phyloP scores from a whole-genome alignment of 495 filamentous ascomycete species.

The Wilcoxina mikolae region DNA sequence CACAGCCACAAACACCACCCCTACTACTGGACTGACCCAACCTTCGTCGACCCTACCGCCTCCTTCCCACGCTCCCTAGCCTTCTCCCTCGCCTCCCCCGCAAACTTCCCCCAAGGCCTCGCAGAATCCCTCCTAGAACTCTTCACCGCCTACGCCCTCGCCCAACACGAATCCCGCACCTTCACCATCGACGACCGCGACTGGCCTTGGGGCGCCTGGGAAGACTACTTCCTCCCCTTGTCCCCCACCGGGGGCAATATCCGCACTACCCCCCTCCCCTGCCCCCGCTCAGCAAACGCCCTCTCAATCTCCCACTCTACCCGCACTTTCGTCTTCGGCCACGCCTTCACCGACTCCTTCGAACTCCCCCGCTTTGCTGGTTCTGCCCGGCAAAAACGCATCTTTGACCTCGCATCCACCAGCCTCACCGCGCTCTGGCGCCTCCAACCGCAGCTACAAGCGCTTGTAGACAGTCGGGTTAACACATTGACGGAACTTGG shows the following conservation, averaged over 20 bases:
- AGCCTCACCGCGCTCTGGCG: slow-evolving; percentile 57
- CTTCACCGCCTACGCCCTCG: slow-evolving; percentile 64
- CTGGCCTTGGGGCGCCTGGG: slow-evolving; percentile 61
- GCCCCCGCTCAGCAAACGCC: slow-evolving; percentile 52
- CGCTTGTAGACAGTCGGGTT: slow-evolving; percentile 30
- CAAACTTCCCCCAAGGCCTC: slow-evolving; percentile 40
- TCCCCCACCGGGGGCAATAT: slow-evolving; percentile 24
- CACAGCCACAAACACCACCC: slow-evolving; percentile 25
- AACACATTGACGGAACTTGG: slow-evolving; percentile 34
- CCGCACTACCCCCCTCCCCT: slow-evolving; percentile 52
- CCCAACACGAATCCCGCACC: slow-evolving; percentile 47
- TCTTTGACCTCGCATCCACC: slow-evolving; percentile 44
- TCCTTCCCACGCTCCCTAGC: slow-evolving; percentile 41
- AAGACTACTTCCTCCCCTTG: slow-evolving; percentile 48
- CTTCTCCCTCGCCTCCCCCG: slow-evolving; percentile 50
- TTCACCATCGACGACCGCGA: slow-evolving; percentile 65
- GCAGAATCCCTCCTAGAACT: slow-evolving; percentile 54
- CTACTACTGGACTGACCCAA: slow-evolving; percentile 45
- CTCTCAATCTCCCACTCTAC: slow-evolving; percentile 55
- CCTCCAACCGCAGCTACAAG: slow-evolving; percentile 33
- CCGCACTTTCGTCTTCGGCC: slow-evolving; percentile 40
- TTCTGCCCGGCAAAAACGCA: slow-evolving; percentile 36
- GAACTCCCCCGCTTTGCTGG: slow-evolving; percentile 36
- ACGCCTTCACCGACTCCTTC: slow-evolving; percentile 38
- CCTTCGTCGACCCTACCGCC: slow-evolving; percentile 49